Evolutionary conservation across 345 rosid genomes (phyloP), one percentile per base, ranked within the genome.

Genomic region (Anastatica hierochuntica): DNA sequence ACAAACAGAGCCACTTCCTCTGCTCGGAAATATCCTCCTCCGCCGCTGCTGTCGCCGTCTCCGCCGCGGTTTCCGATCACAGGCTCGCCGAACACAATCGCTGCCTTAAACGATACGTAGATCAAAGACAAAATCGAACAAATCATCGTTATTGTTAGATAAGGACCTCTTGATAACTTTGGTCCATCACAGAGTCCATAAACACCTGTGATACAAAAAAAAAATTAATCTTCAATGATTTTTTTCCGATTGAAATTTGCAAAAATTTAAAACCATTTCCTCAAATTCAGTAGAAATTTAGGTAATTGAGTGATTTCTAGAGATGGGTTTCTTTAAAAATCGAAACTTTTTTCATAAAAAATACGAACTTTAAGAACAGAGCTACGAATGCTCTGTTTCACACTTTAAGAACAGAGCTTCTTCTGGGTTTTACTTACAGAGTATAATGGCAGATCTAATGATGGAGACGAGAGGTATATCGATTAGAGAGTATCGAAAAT

Each of bases 111-210:
- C 11, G 95, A 81, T 19, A 92, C 84, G 29, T 75, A 84, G 15
- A 77, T 75, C 69, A 92, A 42, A 1, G 98, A 88, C 0, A 68
- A 65, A 18, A 83, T 70, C 1, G 96, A 87, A 19, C 95, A 92
- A 2, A 77, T 51, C 53, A 76, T 76, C 8, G 96, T 83, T 13
- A 84, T 78, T 45, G 76, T 81, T 48, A 92, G 16, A 60, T 92
- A 92, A 3, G 96, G 98, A 16, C 98, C 96, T 17, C 85, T 65
- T 4, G 94, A 68, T 8, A 81, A 68, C 56, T 75, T 75, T 1
- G 96, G 98, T 19, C 95, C 95, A 49, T 88, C 95, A 37, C 95
- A 92, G 2, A 92, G 60, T 15, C 94, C 75, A 23, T 92, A 92
- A 37, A 92, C 95, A 57, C 94, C 98, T 92, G 42, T 4, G 9